Evolutionary conservation across 345 rosid genomes (phyloP), one percentile per base, ranked within the genome.

Genomic region (Eucalyptus fibrosa): DNA sequence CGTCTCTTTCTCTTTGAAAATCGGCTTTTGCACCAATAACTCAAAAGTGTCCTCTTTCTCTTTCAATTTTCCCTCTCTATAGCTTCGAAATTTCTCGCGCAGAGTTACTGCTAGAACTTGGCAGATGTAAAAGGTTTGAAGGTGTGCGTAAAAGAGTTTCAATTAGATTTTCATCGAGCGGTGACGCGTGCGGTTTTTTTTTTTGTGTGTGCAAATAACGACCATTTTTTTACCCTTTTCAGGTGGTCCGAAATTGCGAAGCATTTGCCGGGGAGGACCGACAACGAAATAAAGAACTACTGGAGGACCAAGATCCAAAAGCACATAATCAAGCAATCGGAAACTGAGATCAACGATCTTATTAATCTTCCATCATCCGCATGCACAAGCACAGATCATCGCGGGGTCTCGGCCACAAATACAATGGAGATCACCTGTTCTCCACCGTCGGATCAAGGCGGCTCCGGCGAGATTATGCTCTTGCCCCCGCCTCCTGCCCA

Each of bases 171-270:
- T 34, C 44, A 21, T 42, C 26, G 40, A n/a, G 21, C 37, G 77
- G 9, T 1, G 42, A 53, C 32, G 44, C n/a, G 2, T 34, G 18
- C 44, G 9, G 10, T 37, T 7, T 21, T 37, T 45, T 49, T 16
- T 3, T 53, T 23, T 26, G 24, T 26, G n/a, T n/a, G n/a, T n/a
- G n/a, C n/a, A 50, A 26, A 69, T 7, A 59, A 50, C 34, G 17
- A 30, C 32, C 69, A 7, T 24, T 3, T 2, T 60, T 26, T 62
- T 62, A 30, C 69, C 50, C n/a, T 10, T 65, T 19, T 65, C 87
- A 92, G 95, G 91, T 93, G 95, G 95, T 93, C 95, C 6, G 92
- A 93, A 88, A 93, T 93, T 11, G 95, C 94, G 24, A 93, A 92
- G 91, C 94, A 93, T 87, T 88, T 93, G 13, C 95, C 95, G 7